These are phyloP conservation scores for Termitomyces titanicus DNA, from an alignment of 768 basidiomycete species.

Conservation along the genomic window DNA sequence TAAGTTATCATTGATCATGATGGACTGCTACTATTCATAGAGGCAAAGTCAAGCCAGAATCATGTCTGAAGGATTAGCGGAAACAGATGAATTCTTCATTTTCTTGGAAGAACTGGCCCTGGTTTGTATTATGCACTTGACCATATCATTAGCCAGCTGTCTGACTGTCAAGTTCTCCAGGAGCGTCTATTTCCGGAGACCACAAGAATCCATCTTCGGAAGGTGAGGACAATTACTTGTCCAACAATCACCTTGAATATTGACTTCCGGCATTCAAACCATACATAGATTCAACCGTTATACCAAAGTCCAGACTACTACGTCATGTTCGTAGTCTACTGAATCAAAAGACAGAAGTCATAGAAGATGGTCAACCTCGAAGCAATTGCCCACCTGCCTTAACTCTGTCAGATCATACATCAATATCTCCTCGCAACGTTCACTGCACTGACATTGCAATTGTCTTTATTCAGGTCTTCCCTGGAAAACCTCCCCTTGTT, in stretches of 20 bases:
- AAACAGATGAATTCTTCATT: background rate
- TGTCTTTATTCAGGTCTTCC: background rate
- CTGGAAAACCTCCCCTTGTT: background rate
- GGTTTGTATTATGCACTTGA: background rate
- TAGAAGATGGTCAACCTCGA: background rate
- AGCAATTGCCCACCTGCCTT: no score
- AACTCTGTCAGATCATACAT: background rate
- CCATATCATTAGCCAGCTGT: background rate
- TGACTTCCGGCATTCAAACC: no score
- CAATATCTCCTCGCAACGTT: background rate
- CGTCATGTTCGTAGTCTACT: background rate
- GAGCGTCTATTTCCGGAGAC: background rate
- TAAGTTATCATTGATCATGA: background rate
- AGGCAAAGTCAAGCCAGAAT: background rate
- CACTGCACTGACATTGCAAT: background rate
- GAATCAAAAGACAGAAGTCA: background rate
- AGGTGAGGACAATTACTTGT: no score
- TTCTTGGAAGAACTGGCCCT: background rate
- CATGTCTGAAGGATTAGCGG: background rate
- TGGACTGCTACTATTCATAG: background rate
- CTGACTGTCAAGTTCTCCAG: background rate
- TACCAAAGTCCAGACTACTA: background rate
- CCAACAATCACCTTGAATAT: no score
- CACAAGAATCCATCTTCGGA: background rate
- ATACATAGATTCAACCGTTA: background rate